Evolutionary conservation across 2,329 filamentous ascomycete species (phyloP), one percentile per base, ranked within the genome.

Genomic region (Cercospora sesami): DNA sequence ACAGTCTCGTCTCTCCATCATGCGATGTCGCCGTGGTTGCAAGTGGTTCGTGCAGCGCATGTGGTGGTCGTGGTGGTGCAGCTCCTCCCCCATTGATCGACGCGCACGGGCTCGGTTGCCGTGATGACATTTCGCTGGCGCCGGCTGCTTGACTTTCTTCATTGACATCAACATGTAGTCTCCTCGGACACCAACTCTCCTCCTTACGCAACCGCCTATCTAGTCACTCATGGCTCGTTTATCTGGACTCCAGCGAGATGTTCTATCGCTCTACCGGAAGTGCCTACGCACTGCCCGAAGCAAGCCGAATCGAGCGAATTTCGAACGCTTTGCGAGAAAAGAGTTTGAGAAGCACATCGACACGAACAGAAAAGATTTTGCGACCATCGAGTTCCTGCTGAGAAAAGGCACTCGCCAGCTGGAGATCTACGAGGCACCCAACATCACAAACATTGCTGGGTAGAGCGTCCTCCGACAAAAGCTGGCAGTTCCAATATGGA

Each of bases 191-290:
- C 2, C 33, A 36, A 58, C 26, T 36, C 33, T 55, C 42, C 18
- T 36, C 45, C 16, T 53, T 8, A 36, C 23, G 48, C 48, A 39
- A 4, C 4, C 16, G n/a, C 45, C n/a, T n/a, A 57, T 39, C 31
- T 16, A 5, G 1, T 31, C 51, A 58, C n/a, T 33, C 53, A 79
- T 79, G 77, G 71, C 76, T 23, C 86, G 88, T 74, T 83, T 94
- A 28, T 96, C 94, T 7, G 95, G 95, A 39, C 84, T 98, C n/a
- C 94, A 98, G 78, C 90, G 87, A 75, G 93, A 97, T 76, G 94
- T 97, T 3, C 80, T 98, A 62, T 85, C 89, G 36, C 86, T 99
- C 14, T 99, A 98, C 79, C 89, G 94, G 67, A 87, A 89, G 77
- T 98, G 94, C 75, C 83, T 99, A 28, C 88, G 94, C 68, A 92